Conservation (phyloP, 331 rosid species). For the Acacia pycnantha region DNA sequence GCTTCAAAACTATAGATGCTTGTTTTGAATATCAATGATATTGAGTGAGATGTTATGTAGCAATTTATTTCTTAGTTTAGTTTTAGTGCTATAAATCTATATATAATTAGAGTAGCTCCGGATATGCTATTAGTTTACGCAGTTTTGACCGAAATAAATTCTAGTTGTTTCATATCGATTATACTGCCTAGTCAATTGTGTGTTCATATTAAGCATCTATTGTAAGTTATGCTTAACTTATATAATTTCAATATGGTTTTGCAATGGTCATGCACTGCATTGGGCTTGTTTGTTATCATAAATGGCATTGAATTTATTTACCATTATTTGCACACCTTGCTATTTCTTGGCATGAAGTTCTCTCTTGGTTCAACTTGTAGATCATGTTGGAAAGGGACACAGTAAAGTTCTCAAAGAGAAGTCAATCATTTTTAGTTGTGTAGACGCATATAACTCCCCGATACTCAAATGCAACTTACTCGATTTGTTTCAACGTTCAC, state of each 20-base stretch:
- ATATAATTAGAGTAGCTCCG: conserved; percentile 2
- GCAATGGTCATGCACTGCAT: conserved; percentile 5
- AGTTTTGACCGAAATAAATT: not conserved
- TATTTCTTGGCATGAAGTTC: conserved; percentile 36
- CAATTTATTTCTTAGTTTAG: not conserved
- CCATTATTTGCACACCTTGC: conserved; percentile 18
- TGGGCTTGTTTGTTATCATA: conserved; percentile 11
- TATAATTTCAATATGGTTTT: not conserved
- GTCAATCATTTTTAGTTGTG: too few species aligned
- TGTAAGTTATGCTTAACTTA: not conserved
- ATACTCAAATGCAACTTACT: too few species aligned
- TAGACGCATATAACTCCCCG: too few species aligned
- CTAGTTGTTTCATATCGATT: conserved; percentile 6
- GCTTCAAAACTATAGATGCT: not conserved
- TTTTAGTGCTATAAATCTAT: not conserved
- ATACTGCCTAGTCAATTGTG: not conserved
- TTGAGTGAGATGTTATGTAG: not conserved
- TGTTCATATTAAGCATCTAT: not conserved
- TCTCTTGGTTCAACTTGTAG: conserved; percentile 54
- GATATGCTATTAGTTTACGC: not conserved
- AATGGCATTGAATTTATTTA: conserved; percentile 21
- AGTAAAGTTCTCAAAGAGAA: too few species aligned
- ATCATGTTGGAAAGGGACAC: conserved; percentile 97
- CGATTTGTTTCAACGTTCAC: too few species aligned
- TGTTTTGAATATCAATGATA: not conserved